Conservation (phyloP, 768 basidiomycete species). For the Austroboletus eburneus region DNA sequence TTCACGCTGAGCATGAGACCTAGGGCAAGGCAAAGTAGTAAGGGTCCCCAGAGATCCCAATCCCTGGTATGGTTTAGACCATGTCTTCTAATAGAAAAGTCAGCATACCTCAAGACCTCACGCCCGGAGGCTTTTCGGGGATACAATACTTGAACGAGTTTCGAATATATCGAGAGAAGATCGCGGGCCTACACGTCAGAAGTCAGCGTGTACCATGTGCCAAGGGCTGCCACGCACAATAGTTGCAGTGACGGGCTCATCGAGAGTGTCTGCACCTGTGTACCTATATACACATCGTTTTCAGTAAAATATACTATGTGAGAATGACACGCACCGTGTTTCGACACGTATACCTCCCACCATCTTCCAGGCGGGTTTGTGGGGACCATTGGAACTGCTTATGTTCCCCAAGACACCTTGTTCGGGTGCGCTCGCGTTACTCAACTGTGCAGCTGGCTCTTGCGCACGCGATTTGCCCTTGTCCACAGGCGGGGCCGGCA, state of each 20-base stretch:
- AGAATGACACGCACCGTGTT: constrained; percentile 57
- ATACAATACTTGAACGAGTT: constrained; percentile 91
- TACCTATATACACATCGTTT: constrained; percentile 38
- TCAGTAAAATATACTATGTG: neutral
- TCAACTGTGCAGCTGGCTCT: constrained; percentile 43
- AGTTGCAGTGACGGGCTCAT: constrained; percentile 85
- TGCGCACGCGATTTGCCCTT: constrained; percentile 73
- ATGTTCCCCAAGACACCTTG: constrained; percentile 68
- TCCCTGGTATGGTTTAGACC: constrained; percentile 50
- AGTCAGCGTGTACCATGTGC: constrained; percentile 6
- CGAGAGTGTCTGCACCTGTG: constrained; percentile 83
- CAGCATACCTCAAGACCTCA: constrained; percentile 71
- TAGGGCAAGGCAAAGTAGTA: constrained; percentile 75
- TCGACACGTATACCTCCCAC: constrained; percentile 88
- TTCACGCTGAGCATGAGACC: constrained; percentile 85
- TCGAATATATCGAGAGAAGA: constrained; percentile 84
- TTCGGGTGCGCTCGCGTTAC: constrained; percentile 25
- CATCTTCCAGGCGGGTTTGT: constrained; percentile 51
- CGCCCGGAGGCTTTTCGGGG: constrained; percentile 71
- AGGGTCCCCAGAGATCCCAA: constrained; percentile 98
- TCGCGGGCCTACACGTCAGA: constrained; percentile 66
- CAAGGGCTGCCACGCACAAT: constrained; percentile 58
- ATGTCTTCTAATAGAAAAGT: neutral
- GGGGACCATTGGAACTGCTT: constrained; percentile 44
- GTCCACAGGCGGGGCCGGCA: constrained; percentile 43